Conservation (phyloP, 2,329 filamentous ascomycete species). For the Ascocoryne sarcoides region DNA sequence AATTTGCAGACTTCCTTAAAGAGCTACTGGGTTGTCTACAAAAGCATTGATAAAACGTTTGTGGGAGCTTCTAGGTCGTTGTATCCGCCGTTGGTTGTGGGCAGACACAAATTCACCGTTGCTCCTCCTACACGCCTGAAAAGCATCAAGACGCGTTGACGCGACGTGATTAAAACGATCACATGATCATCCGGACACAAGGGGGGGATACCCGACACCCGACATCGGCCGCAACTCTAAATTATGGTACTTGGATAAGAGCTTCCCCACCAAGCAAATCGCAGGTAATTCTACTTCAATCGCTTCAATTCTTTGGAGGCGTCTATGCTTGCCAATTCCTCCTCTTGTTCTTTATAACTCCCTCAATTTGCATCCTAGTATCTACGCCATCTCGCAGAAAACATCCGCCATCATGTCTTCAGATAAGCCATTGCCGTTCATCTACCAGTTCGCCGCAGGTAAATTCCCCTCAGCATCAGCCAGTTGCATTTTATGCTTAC, state of each 20-base stretch:
- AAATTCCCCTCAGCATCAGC: constrained; percentile 29
- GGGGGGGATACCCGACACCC: no score
- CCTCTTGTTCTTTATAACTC: not conserved
- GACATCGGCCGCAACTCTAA: no score
- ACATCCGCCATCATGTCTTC: constrained; percentile 46
- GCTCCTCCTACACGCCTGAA: no score
- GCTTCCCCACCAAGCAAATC: constrained; percentile 1
- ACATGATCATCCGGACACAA: no score
- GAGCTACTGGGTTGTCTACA: no score
- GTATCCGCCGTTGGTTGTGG: not conserved
- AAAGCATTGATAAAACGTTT: no score
- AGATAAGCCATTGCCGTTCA: constrained; percentile 75
- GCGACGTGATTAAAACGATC: no score
- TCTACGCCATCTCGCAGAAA: not conserved
- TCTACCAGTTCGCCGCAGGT: constrained; percentile 94
- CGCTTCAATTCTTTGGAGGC: not conserved
- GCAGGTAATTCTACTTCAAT: not conserved
- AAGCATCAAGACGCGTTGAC: no score
- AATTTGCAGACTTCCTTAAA: no score
- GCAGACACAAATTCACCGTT: not conserved
- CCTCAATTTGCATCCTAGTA: no score
- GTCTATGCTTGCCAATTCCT: not conserved
- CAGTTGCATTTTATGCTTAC: constrained; percentile 25
- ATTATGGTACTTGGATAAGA: not conserved
- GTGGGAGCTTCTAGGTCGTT: not conserved